Percentiles rank a stretch among this genome's conserved stretches.
phyloP scores from a whole-genome alignment of 495 filamentous ascomycete genomes.

The Penicillium coffeae region DNA sequence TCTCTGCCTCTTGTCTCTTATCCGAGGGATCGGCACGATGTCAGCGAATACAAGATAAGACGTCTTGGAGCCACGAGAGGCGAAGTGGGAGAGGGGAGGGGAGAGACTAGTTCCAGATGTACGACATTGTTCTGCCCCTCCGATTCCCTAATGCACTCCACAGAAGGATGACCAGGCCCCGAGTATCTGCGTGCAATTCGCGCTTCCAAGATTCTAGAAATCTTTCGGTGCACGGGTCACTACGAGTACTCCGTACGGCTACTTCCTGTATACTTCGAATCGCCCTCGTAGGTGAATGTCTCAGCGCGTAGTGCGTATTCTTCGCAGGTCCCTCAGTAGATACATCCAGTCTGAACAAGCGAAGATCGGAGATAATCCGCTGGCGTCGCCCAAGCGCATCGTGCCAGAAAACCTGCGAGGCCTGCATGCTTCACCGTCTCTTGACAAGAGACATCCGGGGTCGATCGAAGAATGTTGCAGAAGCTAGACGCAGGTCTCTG shows the following conservation, averaged over 20 bases:
- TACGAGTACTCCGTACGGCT: too few relatives aligned
- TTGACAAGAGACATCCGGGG: slow-evolving; percentile 7
- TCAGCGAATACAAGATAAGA: slow-evolving; percentile 3
- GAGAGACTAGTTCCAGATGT: slow-evolving; percentile 2
- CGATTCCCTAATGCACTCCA: slow-evolving; percentile 5
- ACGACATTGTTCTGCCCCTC: slow-evolving; percentile 13
- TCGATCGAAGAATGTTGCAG: slow-evolving; percentile 12
- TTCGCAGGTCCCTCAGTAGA: too few relatives aligned
- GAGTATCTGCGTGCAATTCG: too few relatives aligned
- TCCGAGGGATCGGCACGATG: slow-evolving; percentile 7
- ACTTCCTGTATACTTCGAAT: too few relatives aligned
- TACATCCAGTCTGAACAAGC: neutral
- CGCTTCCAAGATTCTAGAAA: neutral
- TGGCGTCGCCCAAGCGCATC: too few relatives aligned
- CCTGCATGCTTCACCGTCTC: slow-evolving; percentile 10
- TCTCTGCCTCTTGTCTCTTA: neutral
- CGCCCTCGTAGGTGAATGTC: too few relatives aligned
- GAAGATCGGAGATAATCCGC: neutral
- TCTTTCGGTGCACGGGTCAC: too few relatives aligned
- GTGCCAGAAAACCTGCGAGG: neutral
- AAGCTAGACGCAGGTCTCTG: slow-evolving; percentile 6
- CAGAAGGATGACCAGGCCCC: too few relatives aligned
- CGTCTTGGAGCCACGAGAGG: neutral
- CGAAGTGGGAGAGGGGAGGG: neutral
- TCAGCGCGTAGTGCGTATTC: too few relatives aligned